phyloP scores from a whole-genome alignment of 139 green algal species.

The Auxenochlorella protothecoides region DNA sequence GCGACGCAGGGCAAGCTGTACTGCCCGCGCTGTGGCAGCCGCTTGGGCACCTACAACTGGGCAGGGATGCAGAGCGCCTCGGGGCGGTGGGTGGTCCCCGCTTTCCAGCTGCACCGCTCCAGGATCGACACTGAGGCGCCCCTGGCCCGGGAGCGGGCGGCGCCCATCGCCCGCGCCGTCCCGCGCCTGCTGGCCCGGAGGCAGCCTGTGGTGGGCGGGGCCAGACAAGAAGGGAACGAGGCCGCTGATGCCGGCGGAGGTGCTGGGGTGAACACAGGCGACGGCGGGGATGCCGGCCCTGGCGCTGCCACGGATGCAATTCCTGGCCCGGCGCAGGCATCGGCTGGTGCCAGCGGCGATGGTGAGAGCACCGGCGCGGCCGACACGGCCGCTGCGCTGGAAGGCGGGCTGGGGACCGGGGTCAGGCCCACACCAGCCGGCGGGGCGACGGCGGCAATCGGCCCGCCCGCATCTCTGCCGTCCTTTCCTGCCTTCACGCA shows the following conservation, averaged over 20 bases:
- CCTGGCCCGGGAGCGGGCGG: not conserved
- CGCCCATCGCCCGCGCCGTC: not conserved
- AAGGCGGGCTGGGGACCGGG: not conserved
- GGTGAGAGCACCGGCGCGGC: not conserved
- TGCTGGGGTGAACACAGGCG: too few relatives aligned
- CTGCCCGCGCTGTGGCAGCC: conserved; percentile 54
- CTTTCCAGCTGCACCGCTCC: conserved; percentile 58
- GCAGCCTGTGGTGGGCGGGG: not conserved
- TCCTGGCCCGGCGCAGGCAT: too few relatives aligned
- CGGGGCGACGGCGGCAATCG: not conserved
- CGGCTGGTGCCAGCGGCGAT: not conserved
- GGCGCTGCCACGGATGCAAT: too few relatives aligned
- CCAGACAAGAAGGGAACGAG: not conserved
- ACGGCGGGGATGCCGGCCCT: too few relatives aligned
- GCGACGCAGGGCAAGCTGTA: conserved; percentile 72
- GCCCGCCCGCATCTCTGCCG: not conserved
- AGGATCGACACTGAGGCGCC: conserved; percentile 36
- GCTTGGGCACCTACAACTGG: conserved; percentile 80
- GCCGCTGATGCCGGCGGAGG: too few relatives aligned
- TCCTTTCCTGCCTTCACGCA: conserved; percentile 23
- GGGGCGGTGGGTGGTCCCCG: conserved; percentile 56
- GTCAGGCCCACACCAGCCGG: not conserved
- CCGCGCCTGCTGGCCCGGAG: not conserved
- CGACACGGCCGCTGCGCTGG: not conserved
- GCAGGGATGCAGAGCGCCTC: conserved; percentile 39